Base-by-base conservation (phyloP, 1,139 yeast genomes). In the Candida sp. region DNA sequence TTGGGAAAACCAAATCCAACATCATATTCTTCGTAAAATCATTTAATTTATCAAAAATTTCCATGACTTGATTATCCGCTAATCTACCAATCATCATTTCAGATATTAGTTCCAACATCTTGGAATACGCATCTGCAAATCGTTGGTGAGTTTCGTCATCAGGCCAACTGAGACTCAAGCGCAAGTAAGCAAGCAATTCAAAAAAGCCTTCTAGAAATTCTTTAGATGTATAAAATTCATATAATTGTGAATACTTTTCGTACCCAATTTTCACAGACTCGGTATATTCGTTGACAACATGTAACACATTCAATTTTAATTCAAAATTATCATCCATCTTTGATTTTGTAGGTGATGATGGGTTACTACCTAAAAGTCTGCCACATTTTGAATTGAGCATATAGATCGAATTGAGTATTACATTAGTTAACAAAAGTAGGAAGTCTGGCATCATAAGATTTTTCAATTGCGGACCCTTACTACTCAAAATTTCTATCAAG, bases 151-250 rank as follows among this genome's bases (percentile, higher is more conserved):
- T 45, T 4, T 59, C 61, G n/a, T 45, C 45, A 35, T 55, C 54
- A 6, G 48, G 39, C 70, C 73, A 66, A 8, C 53, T 53, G 5
- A 60, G 41, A 3, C 66, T 54, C 15, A 70, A 46, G 34, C 59
- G 58, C 9, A 73, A 50, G 41, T 70, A 65, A 0, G 72, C 75
- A 23, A 71, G 48, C 21, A 72, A 50, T 45, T 71, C 77, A 50
- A 70, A 64, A 0, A 64, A 51, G 1, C 77, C 73, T 45, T 73
- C 77, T 3, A 72, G 47, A 64, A 73, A 73, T 5, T 61, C 68
- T 40, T 61, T 63, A 7, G 61, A 53, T 8, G 52, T 44, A 42
- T 64, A 71, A 39, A 63, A 62, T 1, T 40, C 37, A 9, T 50
- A 49, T 12, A 72, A 52, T 1, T 58, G 50, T 7, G 50, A 51